Conservation (phyloP, 202 grass and related monocot species). For the Bolboschoenoplectus hybrid region DNA sequence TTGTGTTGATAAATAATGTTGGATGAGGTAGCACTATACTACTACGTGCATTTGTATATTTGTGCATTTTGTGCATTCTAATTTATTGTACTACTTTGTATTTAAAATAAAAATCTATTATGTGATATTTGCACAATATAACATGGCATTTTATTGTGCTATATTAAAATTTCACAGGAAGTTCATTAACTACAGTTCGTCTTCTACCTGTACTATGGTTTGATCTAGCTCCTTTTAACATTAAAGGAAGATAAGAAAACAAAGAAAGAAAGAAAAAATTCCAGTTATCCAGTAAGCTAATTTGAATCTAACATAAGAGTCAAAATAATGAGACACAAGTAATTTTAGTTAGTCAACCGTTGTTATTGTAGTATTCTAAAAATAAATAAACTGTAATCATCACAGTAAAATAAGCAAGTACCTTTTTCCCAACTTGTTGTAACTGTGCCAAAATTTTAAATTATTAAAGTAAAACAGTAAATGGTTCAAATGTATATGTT, state of each 20-base stretch:
- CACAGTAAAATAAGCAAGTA: not conserved
- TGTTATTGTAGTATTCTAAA: not conserved
- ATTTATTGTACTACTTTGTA: constrained; percentile 2
- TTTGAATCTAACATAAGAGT: not conserved
- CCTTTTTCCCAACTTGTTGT: not conserved
- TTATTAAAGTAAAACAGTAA: not conserved
- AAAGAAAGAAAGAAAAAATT: not conserved
- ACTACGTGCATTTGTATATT: not conserved
- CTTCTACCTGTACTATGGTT: not conserved
- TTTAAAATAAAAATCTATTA: not conserved
- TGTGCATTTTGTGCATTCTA: not conserved
- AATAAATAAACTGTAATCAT: not conserved
- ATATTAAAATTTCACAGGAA: not conserved
- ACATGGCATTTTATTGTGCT: not conserved
- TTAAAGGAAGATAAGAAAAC: not conserved
- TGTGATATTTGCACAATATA: constrained; percentile 9
- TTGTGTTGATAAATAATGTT: constrained; percentile 27
- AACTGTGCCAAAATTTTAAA: not conserved
- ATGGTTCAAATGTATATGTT: not conserved
- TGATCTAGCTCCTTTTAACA: not conserved
- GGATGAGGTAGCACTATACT: not conserved
- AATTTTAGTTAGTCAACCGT: not conserved
- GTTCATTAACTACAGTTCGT: not conserved
- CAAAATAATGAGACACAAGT: not conserved
- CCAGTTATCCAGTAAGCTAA: not conserved